Conservation (phyloP, 352 stramenopile genomes). For the Globisporangium ultimum region DNA sequence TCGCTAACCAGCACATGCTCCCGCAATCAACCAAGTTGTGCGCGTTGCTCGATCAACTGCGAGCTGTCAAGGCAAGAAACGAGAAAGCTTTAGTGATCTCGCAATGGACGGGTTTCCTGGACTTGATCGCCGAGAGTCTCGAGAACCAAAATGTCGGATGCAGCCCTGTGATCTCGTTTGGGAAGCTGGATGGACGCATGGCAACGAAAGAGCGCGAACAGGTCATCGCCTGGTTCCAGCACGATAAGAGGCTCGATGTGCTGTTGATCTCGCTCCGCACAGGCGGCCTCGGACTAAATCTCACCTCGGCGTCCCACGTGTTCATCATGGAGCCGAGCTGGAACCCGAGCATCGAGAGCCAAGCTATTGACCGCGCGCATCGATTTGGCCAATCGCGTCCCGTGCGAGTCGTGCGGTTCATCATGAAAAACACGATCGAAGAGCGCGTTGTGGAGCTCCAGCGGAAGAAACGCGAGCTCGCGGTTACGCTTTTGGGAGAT, state of each 20-base stretch:
- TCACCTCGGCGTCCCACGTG: slow-evolving; percentile 89
- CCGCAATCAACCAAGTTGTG: slow-evolving; percentile 64
- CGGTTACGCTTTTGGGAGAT: slow-evolving; percentile 70
- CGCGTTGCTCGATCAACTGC: slow-evolving; percentile 50
- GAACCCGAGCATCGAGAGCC: slow-evolving; percentile 90
- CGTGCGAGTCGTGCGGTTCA: slow-evolving; percentile 78
- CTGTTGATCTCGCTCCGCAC: slow-evolving; percentile 88
- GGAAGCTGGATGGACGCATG: slow-evolving; percentile 63
- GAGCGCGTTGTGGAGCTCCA: slow-evolving; percentile 88
- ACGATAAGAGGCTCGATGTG: slow-evolving; percentile 59
- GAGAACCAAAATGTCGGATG: slow-evolving; percentile 23
- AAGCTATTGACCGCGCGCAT: slow-evolving; percentile 88
- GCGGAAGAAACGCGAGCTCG: slow-evolving; percentile 82
- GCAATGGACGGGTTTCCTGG: slow-evolving; percentile 85
- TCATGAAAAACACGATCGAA: slow-evolving; percentile 89
- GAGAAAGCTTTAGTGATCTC: slow-evolving; percentile 83
- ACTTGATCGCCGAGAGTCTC: slow-evolving; percentile 63
- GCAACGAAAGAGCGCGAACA: slow-evolving; percentile 54
- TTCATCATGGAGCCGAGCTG: slow-evolving; percentile 93
- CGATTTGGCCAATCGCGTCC: slow-evolving; percentile 76
- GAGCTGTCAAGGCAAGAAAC: slow-evolving; percentile 33
- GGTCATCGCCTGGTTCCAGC: slow-evolving; percentile 56
- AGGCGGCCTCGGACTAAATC: slow-evolving; percentile 89
- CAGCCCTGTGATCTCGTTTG: slow-evolving; percentile 28
- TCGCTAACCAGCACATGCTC: slow-evolving; percentile 4